A percentile compares a stretch with the other conserved stretches of the same genome.
phyloP scores from a whole-genome alignment of 768 basidiomycete genomes.

The Sarcodon aspratus region DNA sequence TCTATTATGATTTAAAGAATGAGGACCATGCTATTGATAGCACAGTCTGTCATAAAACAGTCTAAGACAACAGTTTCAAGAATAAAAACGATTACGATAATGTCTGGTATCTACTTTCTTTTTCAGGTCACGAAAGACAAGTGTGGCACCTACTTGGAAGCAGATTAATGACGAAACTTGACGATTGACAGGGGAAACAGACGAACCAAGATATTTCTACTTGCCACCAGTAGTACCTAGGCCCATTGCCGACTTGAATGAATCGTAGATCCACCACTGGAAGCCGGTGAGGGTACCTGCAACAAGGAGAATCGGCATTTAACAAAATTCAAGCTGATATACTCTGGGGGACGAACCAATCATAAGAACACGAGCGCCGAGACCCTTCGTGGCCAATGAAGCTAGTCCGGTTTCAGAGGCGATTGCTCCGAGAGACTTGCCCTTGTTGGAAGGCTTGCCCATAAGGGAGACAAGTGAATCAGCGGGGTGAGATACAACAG shows the following conservation, averaged over 20 bases:
- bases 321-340: not conserved
- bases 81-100: too few relatives aligned
- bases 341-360: slow-evolving; percentile 29
- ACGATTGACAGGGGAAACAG: not conserved
- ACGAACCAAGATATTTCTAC: slow-evolving; percentile 25
- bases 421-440: slow-evolving; percentile 65
- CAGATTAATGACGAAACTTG: not conserved
- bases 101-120: too few relatives aligned
- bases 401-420: slow-evolving; percentile 57
- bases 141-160: not conserved
- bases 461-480: slow-evolving; percentile 90
- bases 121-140: too few relatives aligned
- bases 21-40: too few relatives aligned
- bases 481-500: slow-evolving; percentile 92
- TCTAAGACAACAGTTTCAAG: too few relatives aligned
- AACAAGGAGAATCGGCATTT: not conserved
- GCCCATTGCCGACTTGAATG: slow-evolving; percentile 77
- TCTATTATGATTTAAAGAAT: too few relatives aligned
- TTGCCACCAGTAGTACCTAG: slow-evolving; percentile 85
- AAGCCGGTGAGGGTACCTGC: slow-evolving; percentile 42
- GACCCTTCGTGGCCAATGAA: slow-evolving; percentile 70
- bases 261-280: slow-evolving; percentile 94
- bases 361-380: slow-evolving; percentile 81
- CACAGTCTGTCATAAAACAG: too few relatives aligned
- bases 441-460: slow-evolving; percentile 81